A percentile compares a stretch with the other conserved stretches of the same genome.
phyloP scores from a whole-genome alignment of 108 stramenopile genomes.

The Mayamaea pseudoterrestris region DNA sequence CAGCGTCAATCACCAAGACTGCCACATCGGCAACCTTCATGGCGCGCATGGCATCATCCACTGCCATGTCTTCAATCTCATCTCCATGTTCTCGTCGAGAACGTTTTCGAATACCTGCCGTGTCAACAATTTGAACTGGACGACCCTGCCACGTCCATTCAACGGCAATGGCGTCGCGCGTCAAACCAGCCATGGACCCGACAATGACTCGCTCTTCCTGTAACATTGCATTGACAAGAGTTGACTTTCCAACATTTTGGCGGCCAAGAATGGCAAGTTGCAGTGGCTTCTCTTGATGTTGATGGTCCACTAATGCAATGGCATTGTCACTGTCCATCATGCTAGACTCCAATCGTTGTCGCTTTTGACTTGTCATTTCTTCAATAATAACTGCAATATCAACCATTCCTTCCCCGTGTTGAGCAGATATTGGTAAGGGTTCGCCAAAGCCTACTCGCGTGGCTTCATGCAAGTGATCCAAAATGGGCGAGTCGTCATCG shows the following conservation, averaged over 20 bases:
- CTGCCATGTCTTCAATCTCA: conserved; percentile 69
- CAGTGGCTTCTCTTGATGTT: conserved; percentile 36
- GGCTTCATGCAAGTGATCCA: conserved; percentile 58
- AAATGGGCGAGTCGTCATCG: conserved; percentile 31
- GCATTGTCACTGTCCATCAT: not conserved
- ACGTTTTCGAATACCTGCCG: conserved; percentile 74
- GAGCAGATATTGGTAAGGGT: conserved; percentile 69
- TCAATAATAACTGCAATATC: conserved; percentile 68
- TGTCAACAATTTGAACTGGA: conserved; percentile 72
- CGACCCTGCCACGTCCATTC: conserved; percentile 58
- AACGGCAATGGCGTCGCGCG: conserved; percentile 82
- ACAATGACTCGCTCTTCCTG: conserved; percentile 67
- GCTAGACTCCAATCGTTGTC: not conserved
- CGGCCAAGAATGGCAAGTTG: conserved; percentile 82
- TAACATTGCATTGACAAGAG: conserved; percentile 70
- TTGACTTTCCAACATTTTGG: conserved; percentile 85
- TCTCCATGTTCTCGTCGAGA: conserved; percentile 33
- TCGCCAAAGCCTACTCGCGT: conserved; percentile 68
- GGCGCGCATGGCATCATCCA: conserved; percentile 74
- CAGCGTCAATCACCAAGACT: conserved; percentile 79
- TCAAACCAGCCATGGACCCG: conserved; percentile 75
- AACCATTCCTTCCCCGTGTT: conserved; percentile 78
- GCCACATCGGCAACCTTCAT: conserved; percentile 87
- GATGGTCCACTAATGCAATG: conserved; percentile 1
- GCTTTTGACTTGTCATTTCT: conserved; percentile 5